Evolutionary conservation across 1,139 yeast genomes (phyloP), one percentile per base, ranked within the genome.

Genomic region (Candida mesenterica): DNA sequence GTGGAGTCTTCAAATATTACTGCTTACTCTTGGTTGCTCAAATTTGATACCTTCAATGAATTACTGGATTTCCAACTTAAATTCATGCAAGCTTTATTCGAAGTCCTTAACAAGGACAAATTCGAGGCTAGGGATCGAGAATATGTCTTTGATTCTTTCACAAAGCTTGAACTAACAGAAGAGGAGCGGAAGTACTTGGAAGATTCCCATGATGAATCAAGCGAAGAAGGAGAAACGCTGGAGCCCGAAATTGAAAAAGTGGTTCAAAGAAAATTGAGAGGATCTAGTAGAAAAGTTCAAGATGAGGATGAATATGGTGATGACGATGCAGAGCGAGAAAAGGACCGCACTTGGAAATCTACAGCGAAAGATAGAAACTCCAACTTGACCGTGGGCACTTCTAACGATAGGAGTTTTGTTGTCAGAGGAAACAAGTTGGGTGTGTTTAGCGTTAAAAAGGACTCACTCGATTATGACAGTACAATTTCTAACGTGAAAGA

Each of bases 341-440:
- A 36, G 16, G 24, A 32, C n/a, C 20, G 17, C 6, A 27, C 38
- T 13, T 43, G 42, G 39, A 37, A 24, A 9, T 57, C 45, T 36
- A 49, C 22, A 52, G 55, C 31, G 48, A 25, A 25, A 15, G 63
- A 69, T 36, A 65, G 72, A 45, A 85, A 85, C 54, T 72, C 79
- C 35, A 79, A 77, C 20, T 67, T 89, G 46, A 79, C 85, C 0
- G 80, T 87, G 13, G 92, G 95, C 1, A 75, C 65, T 43, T 73
- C 75, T 36, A 80, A 79, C 45, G 82, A 85, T 51, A 70, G 94
- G 24, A 73, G 95, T 0, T 89, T 74, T 55, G 92, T 89, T 20
- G 80, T 84, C 0, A 75, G 95, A 45, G 95, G 90, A 6, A 67
- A 86, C 55, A 79, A 77, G 48, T 67, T 89, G 37, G 96, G 96